Percentiles rank a stretch among this genome's conserved stretches.
phyloP scores from a whole-genome alignment of 495 filamentous ascomycete genomes.

The Xylaria telfairii region DNA sequence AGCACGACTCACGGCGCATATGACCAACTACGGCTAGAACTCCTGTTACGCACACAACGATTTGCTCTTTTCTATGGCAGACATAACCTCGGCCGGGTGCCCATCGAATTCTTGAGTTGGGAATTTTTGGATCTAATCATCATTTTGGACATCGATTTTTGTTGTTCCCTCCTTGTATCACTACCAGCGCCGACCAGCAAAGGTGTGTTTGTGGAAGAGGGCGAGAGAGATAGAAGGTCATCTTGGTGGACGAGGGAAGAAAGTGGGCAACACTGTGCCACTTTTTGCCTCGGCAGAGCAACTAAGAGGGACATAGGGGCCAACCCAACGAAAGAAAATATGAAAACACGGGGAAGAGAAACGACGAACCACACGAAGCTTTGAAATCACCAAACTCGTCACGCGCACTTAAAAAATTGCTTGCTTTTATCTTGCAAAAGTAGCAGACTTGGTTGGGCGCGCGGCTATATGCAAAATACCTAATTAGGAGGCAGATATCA shows the following conservation, averaged over 20 bases:
- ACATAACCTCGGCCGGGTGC: slow-evolving; percentile 19
- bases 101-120: slow-evolving; percentile 20
- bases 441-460: slow-evolving; percentile 13
- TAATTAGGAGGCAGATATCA: not conserved
- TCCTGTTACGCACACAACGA: slow-evolving; percentile 25
- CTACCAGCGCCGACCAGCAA: slow-evolving; percentile 22
- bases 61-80: slow-evolving; percentile 18
- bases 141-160: slow-evolving; percentile 23
- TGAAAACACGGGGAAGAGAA: slow-evolving; percentile 14
- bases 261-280: not conserved
- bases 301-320: not conserved
- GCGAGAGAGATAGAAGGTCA: slow-evolving; percentile 19
- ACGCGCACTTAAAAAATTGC: not conserved
- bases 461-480: slow-evolving; percentile 4
- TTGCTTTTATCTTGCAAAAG: slow-evolving; percentile 7
- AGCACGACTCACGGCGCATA: slow-evolving; percentile 32
- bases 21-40: slow-evolving; percentile 28
- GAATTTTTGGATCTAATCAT: slow-evolving; percentile 25
- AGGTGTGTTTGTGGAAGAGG: slow-evolving; percentile 16
- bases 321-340: not conserved
- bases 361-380: slow-evolving; percentile 18
- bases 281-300: not conserved
- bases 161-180: slow-evolving; percentile 21
- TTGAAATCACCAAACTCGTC: slow-evolving; percentile 7
- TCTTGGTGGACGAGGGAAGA: slow-evolving; percentile 17